These are phyloP conservation scores for Orobanche coerulescens DNA, from an alignment of 257 asterid genomes.

Conservation along the genomic window DNA sequence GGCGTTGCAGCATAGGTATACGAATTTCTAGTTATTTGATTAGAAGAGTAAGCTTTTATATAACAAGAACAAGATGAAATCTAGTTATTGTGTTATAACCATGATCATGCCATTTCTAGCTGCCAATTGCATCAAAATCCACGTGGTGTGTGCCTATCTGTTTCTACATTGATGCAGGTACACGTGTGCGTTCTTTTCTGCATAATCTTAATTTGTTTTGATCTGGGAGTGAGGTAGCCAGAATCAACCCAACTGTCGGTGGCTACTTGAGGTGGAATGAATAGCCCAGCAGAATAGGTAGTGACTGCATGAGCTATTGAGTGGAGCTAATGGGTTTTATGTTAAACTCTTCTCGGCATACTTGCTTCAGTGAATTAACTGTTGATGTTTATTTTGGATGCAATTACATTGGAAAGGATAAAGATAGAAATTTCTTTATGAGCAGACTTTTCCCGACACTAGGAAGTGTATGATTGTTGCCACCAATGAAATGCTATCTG, in stretches of 20 bases:
- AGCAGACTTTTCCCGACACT: neutral
- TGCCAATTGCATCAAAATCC: neutral
- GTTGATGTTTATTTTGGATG: neutral
- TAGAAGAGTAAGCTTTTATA: constrained; percentile 1
- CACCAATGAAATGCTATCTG: constrained; percentile 11
- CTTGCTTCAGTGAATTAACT: neutral
- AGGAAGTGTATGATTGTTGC: constrained; percentile 4
- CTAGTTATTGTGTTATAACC: neutral
- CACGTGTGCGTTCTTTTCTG: neutral
- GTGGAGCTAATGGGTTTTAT: constrained; percentile 10
- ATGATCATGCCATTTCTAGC: neutral
- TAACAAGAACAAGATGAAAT: neutral
- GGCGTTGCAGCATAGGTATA: neutral
- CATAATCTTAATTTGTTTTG: neutral
- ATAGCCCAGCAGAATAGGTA: neutral
- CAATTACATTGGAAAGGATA: neutral
- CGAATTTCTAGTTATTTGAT: neutral
- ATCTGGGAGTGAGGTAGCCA: neutral
- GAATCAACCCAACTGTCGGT: neutral
- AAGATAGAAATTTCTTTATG: neutral
- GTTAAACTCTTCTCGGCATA: neutral
- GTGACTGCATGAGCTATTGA: constrained; percentile 1
- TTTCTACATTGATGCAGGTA: neutral
- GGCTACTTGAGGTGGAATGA: neutral
- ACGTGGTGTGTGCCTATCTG: neutral